These are phyloP conservation scores for Cordyceps cicadae DNA, from an alignment of 2,329 filamentous ascomycete species.

Conservation along the genomic window DNA sequence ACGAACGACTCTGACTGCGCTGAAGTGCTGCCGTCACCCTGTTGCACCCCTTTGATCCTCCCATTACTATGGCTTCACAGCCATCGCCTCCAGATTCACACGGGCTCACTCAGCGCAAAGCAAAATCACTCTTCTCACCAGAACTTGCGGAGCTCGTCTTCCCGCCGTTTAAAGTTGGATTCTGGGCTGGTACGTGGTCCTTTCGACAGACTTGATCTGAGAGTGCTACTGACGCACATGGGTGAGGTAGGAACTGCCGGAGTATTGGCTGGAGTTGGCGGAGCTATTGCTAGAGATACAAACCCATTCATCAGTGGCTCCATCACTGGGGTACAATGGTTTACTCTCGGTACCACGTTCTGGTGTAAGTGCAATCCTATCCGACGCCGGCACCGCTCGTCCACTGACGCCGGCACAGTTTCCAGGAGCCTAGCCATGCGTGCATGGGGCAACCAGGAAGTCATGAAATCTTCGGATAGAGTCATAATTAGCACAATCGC, in stretches of 20 bases:
- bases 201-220: too few relatives aligned
- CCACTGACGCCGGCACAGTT: slow-evolving; percentile 27
- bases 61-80: slow-evolving; percentile 13
- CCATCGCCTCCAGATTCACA: slow-evolving; percentile 15
- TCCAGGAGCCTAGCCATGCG: slow-evolving; percentile 39
- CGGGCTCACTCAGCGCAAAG: slow-evolving; percentile 18
- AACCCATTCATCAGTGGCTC: slow-evolving; percentile 63
- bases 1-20: not conserved
- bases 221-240: not conserved
- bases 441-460: slow-evolving; percentile 41
- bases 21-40: not conserved
- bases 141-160: slow-evolving; percentile 37
- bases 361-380: slow-evolving; percentile 48
- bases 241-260: slow-evolving; percentile 46
- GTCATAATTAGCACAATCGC: slow-evolving; percentile 61
- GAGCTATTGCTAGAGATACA: slow-evolving; percentile 61
- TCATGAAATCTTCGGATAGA: slow-evolving; percentile 49
- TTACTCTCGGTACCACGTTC: slow-evolving; percentile 66
- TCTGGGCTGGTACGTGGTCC: slow-evolving; percentile 41
- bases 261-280: slow-evolving; percentile 56
- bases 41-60: not conserved
- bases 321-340: slow-evolving; percentile 72
- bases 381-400: not conserved
- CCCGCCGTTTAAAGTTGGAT: slow-evolving; percentile 51
- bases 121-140: slow-evolving; percentile 32